Conservation (phyloP, 306 rosid species). For the Abrus precatorius region DNA sequence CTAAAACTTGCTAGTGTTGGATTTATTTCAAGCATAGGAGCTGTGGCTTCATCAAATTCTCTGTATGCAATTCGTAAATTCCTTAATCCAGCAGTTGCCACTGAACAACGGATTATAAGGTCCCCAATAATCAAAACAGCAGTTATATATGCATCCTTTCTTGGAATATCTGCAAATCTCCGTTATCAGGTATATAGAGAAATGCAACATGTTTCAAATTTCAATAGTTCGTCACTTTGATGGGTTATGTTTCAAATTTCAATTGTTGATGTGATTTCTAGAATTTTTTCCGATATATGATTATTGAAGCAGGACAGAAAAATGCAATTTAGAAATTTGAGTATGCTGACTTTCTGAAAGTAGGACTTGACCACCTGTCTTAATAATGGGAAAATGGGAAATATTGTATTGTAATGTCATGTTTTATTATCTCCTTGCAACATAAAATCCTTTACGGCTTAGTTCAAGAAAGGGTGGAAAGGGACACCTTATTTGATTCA, state of each 20-base stretch:
- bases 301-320: conserved; percentile 7
- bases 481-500: neutral
- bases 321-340: conserved; percentile 19
- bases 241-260: conserved; percentile 1
- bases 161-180: conserved; percentile 88
- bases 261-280: conserved; percentile 14
- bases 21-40: conserved; percentile 89
- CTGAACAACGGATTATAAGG: conserved; percentile 64
- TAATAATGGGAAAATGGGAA: conserved; percentile 22
- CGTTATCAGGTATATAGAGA: conserved; percentile 85
- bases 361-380: conserved; percentile 19
- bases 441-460: conserved; percentile 5
- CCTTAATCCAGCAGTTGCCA: conserved; percentile 66
- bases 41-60: conserved; percentile 85
- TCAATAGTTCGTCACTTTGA: neutral
- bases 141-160: conserved; percentile 68
- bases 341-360: conserved; percentile 23
- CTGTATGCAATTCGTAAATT: conserved; percentile 66
- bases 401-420: conserved; percentile 14
- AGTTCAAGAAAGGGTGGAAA: neutral
- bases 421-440: conserved; percentile 20
- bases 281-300: conserved; percentile 18
- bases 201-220: conserved; percentile 21
- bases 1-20: conserved; percentile 90
- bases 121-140: conserved; percentile 93